Conservation (phyloP, 164 flowering plant genomes). For the Stephania yunnanensis region DNA sequence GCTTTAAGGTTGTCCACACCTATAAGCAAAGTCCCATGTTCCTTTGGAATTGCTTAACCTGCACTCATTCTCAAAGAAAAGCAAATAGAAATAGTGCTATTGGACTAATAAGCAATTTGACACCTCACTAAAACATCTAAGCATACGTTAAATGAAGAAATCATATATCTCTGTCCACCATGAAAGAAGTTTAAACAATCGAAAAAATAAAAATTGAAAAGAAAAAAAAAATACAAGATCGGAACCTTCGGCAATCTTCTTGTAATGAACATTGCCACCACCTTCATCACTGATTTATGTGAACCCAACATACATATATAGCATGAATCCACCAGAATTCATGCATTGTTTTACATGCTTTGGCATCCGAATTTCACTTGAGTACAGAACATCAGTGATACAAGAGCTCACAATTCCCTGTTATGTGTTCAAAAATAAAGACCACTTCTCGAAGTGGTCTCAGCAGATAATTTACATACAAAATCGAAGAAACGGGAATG, state of each 20-base stretch:
- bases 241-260: not conserved
- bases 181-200: not conserved
- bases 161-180: not conserved
- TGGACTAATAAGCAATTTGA: not conserved
- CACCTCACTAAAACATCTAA: not conserved
- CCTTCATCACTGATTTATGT: not conserved
- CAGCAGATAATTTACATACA: constrained; percentile 5
- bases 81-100: not conserved
- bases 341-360: constrained; percentile 8
- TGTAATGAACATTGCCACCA: not conserved
- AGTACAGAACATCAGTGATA: constrained; percentile 11
- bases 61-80: constrained; percentile 8
- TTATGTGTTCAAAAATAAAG: not conserved
- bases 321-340: constrained; percentile 6
- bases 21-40: constrained; percentile 13
- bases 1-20: not conserved
- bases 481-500: not conserved
- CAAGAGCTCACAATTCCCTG: constrained; percentile 11
- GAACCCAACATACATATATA: not conserved
- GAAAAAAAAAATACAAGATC: not conserved
- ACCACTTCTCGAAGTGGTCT: not conserved
- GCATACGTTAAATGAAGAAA: not conserved
- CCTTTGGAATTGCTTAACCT: constrained; percentile 14
- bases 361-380: constrained; percentile 3
- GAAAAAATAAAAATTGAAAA: not conserved